Evolutionary conservation across 495 filamentous ascomycete species (phyloP).

Genomic region (Neurospora terricola): DNA sequence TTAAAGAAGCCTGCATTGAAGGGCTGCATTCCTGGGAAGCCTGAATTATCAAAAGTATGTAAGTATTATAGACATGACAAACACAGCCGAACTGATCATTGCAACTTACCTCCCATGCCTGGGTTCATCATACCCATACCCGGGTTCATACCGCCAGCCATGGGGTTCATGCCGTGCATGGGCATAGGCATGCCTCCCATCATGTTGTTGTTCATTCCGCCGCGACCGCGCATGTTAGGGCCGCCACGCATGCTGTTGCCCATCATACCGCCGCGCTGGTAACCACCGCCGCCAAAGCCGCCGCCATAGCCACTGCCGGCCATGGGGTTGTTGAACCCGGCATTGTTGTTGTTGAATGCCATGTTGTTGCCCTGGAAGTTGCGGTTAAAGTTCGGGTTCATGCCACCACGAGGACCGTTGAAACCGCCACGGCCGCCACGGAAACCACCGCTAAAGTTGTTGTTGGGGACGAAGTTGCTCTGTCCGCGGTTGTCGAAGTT

Average conservation of each 20-base stretch:
- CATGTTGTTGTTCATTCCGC: constrained; percentile 36
- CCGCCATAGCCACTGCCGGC: constrained; percentile 44
- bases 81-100: not conserved
- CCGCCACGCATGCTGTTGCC: constrained; percentile 59
- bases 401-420: constrained; percentile 21
- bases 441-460: constrained; percentile 29
- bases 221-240: constrained; percentile 59
- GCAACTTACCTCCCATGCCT: constrained; percentile 48
- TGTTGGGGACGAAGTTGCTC: constrained; percentile 29
- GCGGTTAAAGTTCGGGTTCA: constrained; percentile 37
- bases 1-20: constrained; percentile 80
- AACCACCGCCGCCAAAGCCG: constrained; percentile 46
- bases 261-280: constrained; percentile 57
- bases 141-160: constrained; percentile 35
- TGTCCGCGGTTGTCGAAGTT: constrained; percentile 28
- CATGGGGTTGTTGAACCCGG: constrained; percentile 26
- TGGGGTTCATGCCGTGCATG: constrained; percentile 27
- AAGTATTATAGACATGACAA: not conserved
- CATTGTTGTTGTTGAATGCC: constrained; percentile 22
- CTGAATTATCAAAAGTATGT: constrained; percentile 21
- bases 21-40: constrained; percentile 58
- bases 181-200: constrained; percentile 20
- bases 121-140: constrained; percentile 57
- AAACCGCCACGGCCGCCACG: constrained; percentile 30
- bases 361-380: constrained; percentile 19